These are phyloP conservation scores for Phytophthora lateralis DNA, from an alignment of 352 stramenopile genomes.

Conservation along the genomic window DNA sequence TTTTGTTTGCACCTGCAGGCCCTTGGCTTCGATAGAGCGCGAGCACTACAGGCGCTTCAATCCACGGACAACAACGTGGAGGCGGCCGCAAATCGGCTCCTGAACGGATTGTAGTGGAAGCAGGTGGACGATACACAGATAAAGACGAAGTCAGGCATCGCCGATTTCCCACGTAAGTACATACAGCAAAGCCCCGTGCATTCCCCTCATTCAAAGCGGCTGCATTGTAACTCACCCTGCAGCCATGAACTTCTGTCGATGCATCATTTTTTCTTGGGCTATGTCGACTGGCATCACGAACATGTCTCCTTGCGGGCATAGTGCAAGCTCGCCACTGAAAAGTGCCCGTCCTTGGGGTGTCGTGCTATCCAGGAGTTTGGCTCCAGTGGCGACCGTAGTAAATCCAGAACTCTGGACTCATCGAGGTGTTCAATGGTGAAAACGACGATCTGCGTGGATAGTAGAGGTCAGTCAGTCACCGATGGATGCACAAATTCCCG, in stretches of 20 bases:
- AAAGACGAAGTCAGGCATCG: conserved; percentile 12
- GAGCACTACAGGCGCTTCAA: conserved; percentile 70
- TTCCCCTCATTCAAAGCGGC: not conserved
- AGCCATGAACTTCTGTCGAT: conserved; percentile 5
- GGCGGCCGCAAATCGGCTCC: conserved; percentile 78
- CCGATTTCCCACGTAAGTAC: conserved; percentile 29
- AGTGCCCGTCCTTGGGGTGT: conserved; percentile 2
- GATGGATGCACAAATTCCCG: conserved; percentile 4
- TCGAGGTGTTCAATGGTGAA: conserved; percentile 7
- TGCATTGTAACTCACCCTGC: not conserved
- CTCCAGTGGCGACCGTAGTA: conserved; percentile 8
- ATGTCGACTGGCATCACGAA: not conserved
- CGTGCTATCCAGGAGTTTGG: conserved; percentile 12
- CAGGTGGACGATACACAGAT: conserved; percentile 6
- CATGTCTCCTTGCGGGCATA: conserved; percentile 1
- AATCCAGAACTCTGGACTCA: conserved; percentile 27
- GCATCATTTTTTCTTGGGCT: not conserved
- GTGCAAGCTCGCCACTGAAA: conserved; percentile 5
- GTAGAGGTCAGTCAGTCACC: conserved; percentile 22
- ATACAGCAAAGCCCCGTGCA: conserved; percentile 14
- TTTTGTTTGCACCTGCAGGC: conserved; percentile 37
- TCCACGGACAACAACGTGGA: conserved; percentile 88
- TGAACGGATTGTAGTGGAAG: conserved; percentile 69
- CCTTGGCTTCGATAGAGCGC: conserved; percentile 76
- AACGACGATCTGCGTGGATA: conserved; percentile 4